Evolutionary conservation across 169 alveolate genomes (phyloP), one percentile per base, ranked within the genome.

Genomic region (Cryptosporidium andersoni): DNA sequence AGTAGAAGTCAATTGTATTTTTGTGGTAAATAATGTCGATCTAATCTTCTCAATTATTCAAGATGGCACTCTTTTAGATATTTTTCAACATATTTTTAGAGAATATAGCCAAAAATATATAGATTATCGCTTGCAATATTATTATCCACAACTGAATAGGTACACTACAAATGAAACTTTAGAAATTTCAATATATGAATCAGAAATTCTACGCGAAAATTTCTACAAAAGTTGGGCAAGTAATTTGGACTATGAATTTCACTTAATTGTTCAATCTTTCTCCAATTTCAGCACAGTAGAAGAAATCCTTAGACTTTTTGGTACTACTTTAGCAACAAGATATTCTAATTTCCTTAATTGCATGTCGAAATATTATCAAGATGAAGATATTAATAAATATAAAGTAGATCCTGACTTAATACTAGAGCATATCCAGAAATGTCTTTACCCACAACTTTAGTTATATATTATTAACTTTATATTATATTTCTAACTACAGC

Each of bases 61-160:
- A 47, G 64, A 52, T 3, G 64, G 60, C 8, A 49, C n/a, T 6
- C 42, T 60, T 16, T 11, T 53, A 2, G 85, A 74, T 49, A 43
- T 47, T 43, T 74, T 74, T 60, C 60, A 49, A n/a, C 56, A 40
- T 42, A 39, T 74, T 11, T 53, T 74, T 52, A 9, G 49, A 43
- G 85, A 74, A 58, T 74, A 74, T 16, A 58, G 64, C 2, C 85
- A 74, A 43, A 74, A 58, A 48, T 74, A 74, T 48, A 74, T 74
- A 36, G 85, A 74, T 45, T 43, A 36, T 60, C 66, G 85, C 5
- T 45, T 74, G 39, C 16, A 2, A 40, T 58, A 48, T 5, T 11
- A 43, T 9, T 74, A 58, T 55, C 14, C 62, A 16, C 64, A 43
- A 11, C 55, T 74, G n/a, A 7, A 56, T 12, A 7, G 60, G 25